Conservation (phyloP, 768 basidiomycete species). For the Naganishia vaughanmartiniae region DNA sequence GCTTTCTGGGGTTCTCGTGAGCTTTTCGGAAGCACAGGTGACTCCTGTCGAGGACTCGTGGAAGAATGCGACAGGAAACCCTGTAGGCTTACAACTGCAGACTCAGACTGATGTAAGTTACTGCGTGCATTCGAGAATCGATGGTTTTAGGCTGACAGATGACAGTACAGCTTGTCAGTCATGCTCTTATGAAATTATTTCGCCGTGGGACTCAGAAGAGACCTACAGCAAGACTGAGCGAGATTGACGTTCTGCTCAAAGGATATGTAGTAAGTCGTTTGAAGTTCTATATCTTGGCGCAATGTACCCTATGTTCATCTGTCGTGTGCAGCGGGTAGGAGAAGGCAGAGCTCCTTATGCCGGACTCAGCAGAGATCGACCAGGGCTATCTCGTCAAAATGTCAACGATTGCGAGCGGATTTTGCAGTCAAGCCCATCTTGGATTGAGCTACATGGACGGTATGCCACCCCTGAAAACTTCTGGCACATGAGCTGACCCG, state of each 20-base stretch:
- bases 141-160: neutral
- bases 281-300: neutral
- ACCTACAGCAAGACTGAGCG: neutral
- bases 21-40: slow-evolving; percentile 1
- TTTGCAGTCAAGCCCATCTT: slow-evolving; percentile 33
- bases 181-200: slow-evolving; percentile 16
- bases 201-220: slow-evolving; percentile 11
- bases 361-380: slow-evolving; percentile 28
- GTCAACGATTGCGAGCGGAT: slow-evolving; percentile 40
- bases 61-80: slow-evolving; percentile 10
- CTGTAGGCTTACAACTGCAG: neutral
- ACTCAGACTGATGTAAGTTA: slow-evolving; percentile 9
- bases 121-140: no score
- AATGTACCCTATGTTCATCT: neutral
- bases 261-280: slow-evolving; percentile 6
- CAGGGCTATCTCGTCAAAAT: slow-evolving; percentile 42
- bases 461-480: neutral
- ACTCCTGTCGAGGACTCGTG: slow-evolving; percentile 19
- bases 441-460: slow-evolving; percentile 39
- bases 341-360: slow-evolving; percentile 21
- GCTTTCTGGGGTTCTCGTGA: slow-evolving; percentile 24
- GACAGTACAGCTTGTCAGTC: neutral
- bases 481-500: no score
- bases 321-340: neutral
- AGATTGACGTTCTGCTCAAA: slow-evolving; percentile 17